Base-by-base conservation (phyloP, 1,139 yeast genomes). In the Suhomyces kunorum region DNA sequence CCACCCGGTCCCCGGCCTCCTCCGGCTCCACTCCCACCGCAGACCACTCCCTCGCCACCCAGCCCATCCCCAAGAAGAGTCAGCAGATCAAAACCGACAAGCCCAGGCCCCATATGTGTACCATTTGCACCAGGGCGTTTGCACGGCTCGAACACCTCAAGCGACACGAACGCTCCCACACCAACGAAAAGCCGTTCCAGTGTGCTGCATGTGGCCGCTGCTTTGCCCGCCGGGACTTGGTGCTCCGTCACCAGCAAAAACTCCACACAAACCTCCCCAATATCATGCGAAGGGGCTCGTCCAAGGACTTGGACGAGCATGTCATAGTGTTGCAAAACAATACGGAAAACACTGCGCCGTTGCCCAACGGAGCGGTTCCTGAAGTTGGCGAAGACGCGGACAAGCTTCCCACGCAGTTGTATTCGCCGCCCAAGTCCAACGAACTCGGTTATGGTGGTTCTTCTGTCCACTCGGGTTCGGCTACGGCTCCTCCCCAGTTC, bases 51-150 rank as follows among this genome's bases (percentile, higher is more conserved):
- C 6, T 27, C 5, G 42, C 50, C 26, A 63, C 70, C 25, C 83
- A 82, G 59, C 95, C 95, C 11, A 87, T 88, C 33, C 96, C 96
- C 24, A 84, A 86, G 53, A 88, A 88, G 57, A 83, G 94, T 8
- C 83, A 87, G 39, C 77, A 83, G 48, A 84, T 87, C 55, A 86
- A 88, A 61, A 87, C 92, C 0, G 88, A 85, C 56, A 62, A 62
- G 29, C 66, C 64, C 30, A 57, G 70, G 38, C 59, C 66, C 6
- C 63, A 58, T 25, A 58, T 48, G 50, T 72, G 53, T 48, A 53
- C 55, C 34, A 54, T 62, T 28, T 62, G 67, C 37, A 62, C 67
- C 15, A 47, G 67, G 12, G 67, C 64, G 9, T 62, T 62, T 51
- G 67, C 67, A 17, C 53, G 67, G 15, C 48, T 62, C 22, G 67